Percentiles rank a stretch among this genome's conserved stretches.
phyloP scores from a whole-genome alignment of 306 rosid genomes.

The Castanopsis chinensis region DNA sequence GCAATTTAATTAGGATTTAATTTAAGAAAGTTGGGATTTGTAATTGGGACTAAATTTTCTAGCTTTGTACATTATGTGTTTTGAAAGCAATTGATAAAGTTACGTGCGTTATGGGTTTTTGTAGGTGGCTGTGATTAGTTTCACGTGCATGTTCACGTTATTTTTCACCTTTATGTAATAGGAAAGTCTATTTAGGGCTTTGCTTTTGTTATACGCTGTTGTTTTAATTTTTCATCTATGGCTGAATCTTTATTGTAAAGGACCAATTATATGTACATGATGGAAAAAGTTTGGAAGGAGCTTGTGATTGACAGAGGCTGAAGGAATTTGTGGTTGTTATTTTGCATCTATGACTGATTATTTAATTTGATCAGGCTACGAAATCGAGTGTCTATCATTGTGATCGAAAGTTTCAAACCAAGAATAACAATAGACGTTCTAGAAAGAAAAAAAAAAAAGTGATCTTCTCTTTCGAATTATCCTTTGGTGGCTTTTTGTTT shows the following conservation, averaged over 20 bases:
- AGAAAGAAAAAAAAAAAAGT: not conserved
- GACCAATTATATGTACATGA: not conserved
- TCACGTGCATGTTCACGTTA: conserved; percentile 27
- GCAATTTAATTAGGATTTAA: conserved; percentile 7
- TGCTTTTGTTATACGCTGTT: conserved; percentile 1
- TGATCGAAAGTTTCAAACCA: conserved; percentile 14
- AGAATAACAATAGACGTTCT: conserved; percentile 13
- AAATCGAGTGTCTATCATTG: conserved; percentile 19
- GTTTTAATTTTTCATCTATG: not conserved
- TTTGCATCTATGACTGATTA: too few species aligned
- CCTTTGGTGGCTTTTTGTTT: not conserved
- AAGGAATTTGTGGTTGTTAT: not conserved
- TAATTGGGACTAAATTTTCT: not conserved
- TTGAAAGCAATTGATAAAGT: conserved; percentile 43
- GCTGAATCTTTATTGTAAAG: not conserved
- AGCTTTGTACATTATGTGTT: conserved; percentile 26
- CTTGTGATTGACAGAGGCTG: conserved; percentile 15
- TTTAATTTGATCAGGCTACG: conserved; percentile 22
- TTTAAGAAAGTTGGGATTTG: conserved; percentile 29
- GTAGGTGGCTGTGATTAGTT: conserved; percentile 24
- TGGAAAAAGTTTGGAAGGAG: not conserved
- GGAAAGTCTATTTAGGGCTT: conserved; percentile 12
- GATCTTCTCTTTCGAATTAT: not conserved
- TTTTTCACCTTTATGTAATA: conserved; percentile 38
- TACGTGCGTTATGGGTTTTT: conserved; percentile 43